phyloP scores from a whole-genome alignment of 2,329 filamentous ascomycete species.

The Stenocarpella maydis region DNA sequence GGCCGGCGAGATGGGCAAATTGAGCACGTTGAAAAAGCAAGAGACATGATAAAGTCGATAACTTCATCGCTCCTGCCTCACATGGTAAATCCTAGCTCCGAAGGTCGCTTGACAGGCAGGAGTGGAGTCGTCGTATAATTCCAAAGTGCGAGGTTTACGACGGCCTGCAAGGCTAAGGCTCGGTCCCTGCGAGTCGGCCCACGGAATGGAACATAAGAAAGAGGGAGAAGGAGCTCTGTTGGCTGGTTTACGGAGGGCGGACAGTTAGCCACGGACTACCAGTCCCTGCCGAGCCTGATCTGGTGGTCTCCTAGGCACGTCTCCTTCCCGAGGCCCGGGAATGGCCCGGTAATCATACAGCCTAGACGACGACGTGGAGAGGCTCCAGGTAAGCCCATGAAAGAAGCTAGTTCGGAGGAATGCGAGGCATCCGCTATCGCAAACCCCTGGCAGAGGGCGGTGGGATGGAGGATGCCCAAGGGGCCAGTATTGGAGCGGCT shows the following conservation, averaged over 20 bases:
- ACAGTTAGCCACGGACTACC: slow-evolving; percentile 21
- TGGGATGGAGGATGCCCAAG: not conserved
- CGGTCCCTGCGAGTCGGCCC: slow-evolving; percentile 13
- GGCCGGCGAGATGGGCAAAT: not conserved
- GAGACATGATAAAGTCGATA: not conserved
- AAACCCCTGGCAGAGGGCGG: slow-evolving; percentile 4
- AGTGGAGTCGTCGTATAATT: slow-evolving; percentile 7
- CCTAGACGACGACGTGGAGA: slow-evolving; percentile 36
- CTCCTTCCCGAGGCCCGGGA: slow-evolving; percentile 2
- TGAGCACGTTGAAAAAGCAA: not conserved
- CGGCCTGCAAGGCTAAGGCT: slow-evolving; percentile 14
- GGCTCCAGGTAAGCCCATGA: not conserved
- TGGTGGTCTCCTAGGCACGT: slow-evolving; percentile 10
- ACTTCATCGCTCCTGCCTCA: slow-evolving; percentile 16
- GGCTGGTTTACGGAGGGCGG: slow-evolving; percentile 33
- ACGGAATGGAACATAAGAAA: slow-evolving; percentile 30
- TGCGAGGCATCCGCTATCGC: not conserved
- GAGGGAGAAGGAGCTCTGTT: slow-evolving; percentile 23
- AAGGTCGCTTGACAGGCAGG: slow-evolving; percentile 16
- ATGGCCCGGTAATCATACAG: slow-evolving; percentile 27
- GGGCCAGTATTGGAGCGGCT: not conserved
- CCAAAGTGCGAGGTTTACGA: not conserved
- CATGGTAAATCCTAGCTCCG: slow-evolving; percentile 1
- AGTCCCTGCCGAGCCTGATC: slow-evolving; percentile 24
- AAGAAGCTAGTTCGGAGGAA: not conserved